A percentile compares a stretch with the other conserved stretches of the same genome.
These are phyloP conservation scores for Dendrobium catenatum DNA, from an alignment of 106 monocot species.

Conservation along the genomic window DNA sequence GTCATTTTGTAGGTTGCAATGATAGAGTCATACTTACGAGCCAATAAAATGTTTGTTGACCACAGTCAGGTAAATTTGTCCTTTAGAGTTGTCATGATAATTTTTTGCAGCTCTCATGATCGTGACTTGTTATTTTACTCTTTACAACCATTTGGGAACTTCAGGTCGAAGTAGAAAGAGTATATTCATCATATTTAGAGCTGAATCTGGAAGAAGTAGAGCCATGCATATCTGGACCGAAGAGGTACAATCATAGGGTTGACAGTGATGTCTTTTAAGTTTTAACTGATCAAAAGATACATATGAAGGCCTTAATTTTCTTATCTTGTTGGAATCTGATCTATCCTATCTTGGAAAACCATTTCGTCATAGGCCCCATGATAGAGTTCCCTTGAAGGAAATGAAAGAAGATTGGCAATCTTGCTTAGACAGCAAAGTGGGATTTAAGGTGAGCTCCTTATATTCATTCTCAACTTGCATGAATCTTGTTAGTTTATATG, in stretches of 20 bases:
- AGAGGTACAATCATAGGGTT: constrained; percentile 38
- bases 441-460: constrained; percentile 68
- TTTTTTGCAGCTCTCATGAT: background rate
- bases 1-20: constrained; percentile 48
- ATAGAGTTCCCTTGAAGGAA: constrained; percentile 79
- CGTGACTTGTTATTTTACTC: constrained; percentile 1
- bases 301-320: background rate
- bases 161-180: constrained; percentile 72
- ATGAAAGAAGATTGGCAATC: constrained; percentile 95
- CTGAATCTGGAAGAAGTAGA: constrained; percentile 80
- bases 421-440: constrained; percentile 87
- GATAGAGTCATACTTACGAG: constrained; percentile 77
- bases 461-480: background rate
- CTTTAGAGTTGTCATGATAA: background rate
- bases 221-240: constrained; percentile 88
- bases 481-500: background rate
- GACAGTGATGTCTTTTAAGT: constrained; percentile 5
- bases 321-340: background rate
- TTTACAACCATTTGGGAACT: constrained; percentile 4
- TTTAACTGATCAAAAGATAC: background rate
- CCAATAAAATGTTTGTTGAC: constrained; percentile 83
- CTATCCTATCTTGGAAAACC: constrained; percentile 25
- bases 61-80: constrained; percentile 38
- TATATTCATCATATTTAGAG: constrained; percentile 79
- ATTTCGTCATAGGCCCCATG: constrained; percentile 45